These are phyloP conservation scores for Termitomyces titanicus DNA, from an alignment of 768 basidiomycete species.

Conservation along the genomic window DNA sequence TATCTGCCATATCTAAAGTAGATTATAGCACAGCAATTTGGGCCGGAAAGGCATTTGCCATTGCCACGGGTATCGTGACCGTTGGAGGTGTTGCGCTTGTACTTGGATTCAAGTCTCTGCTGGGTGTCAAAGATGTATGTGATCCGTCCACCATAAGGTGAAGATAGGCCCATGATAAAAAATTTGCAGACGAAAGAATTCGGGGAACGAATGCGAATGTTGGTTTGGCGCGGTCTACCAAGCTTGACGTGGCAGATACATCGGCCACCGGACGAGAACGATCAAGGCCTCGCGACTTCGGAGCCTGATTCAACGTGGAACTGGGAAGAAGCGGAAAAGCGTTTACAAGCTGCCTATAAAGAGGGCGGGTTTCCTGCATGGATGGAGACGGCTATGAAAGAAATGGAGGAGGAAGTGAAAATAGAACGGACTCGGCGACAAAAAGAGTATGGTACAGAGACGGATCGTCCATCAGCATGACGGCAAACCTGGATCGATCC, in stretches of 20 bases:
- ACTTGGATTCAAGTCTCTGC: conserved; percentile 44
- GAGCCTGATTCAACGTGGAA: conserved; percentile 37
- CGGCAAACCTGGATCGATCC: too few relatives aligned
- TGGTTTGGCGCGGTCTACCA: conserved; percentile 45
- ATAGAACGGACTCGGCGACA: conserved; percentile 40
- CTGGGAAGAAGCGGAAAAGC: conserved; percentile 49
- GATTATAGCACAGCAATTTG: conserved; percentile 49
- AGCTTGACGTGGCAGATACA: conserved; percentile 50
- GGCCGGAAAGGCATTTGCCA: conserved; percentile 58
- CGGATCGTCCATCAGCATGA: conserved; percentile 2
- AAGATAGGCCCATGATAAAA: neutral
- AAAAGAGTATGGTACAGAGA: conserved; percentile 15
- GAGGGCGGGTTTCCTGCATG: conserved; percentile 55
- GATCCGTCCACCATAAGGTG: neutral
- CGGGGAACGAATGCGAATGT: conserved; percentile 49
- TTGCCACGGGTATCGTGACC: conserved; percentile 60
- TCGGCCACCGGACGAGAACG: conserved; percentile 32
- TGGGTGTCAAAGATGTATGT: conserved; percentile 58
- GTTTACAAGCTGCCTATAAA: conserved; percentile 54
- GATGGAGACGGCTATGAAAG: conserved; percentile 47
- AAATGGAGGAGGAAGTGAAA: conserved; percentile 55
- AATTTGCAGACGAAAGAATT: conserved; percentile 52
- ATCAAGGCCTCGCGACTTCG: conserved; percentile 15
- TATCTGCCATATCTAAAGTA: conserved; percentile 33
- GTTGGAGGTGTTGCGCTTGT: conserved; percentile 41